Base-by-base conservation (phyloP, 331 rosid species). In the Rosa hybrid region DNA sequence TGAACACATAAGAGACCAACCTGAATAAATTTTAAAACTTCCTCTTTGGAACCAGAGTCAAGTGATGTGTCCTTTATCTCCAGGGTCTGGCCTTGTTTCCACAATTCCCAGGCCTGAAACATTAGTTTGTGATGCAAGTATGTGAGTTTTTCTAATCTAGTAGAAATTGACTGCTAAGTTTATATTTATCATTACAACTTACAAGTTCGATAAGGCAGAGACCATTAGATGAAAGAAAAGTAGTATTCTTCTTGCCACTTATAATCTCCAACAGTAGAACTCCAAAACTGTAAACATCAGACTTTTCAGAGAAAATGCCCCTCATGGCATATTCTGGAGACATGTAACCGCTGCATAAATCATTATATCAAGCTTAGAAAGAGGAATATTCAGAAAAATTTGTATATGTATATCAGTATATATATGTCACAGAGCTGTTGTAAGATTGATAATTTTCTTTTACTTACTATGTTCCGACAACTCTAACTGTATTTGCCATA, bases 1-100 rank as follows among this genome's bases (percentile, higher is more conserved):
- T 81, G 84, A 44, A 76, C 81, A 76, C 84, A 81, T 18, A 81
- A 54, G 54, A 76, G 84, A 70, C 74, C 70, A 48, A 81, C 51
- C 41, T 75, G 80, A 27, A 76, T 60, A 63, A 46, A 76, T 50
- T 68, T 74, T 45, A 14, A 20, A 53, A 80, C 54, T 64, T 80
- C 83, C 7, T 54, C 74, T 23, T 50, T 41, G 27, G 80, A 78
- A 44, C 69, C 76, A 5, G 70, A 74, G 39, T 54, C 76, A n/a
- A 81, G n/a, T 49, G 3, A 67, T 30, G 65, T 20, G 48, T 64
- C 80, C 48, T 42, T 53, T 6, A 67, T 25, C 23, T 74, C 63
- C 63, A 12, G 60, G 18, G 44, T 6, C 6, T 81, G 44, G 0
- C 74, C 78, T 71, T 50, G 71, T 42, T 76, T 70, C 85, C 85